Conservation (phyloP, 2,329 filamentous ascomycete species). For the Pseudocercospora cruenta region DNA sequence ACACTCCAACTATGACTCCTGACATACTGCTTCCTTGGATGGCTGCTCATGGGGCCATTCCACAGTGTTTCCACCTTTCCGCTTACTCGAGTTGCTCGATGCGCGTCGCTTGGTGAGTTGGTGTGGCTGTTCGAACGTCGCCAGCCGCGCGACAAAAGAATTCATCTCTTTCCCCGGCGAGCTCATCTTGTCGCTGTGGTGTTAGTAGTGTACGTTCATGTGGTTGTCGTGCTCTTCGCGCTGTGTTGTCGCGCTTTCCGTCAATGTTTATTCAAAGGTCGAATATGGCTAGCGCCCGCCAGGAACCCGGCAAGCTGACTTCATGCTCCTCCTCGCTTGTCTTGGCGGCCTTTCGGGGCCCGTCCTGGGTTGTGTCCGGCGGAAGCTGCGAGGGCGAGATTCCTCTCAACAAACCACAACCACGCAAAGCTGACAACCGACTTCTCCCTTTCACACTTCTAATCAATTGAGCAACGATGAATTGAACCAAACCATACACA, state of each 20-base stretch:
- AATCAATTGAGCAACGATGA: not conserved
- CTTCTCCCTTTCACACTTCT: not conserved
- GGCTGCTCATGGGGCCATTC: conserved; percentile 79
- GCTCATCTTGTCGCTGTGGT: conserved; percentile 31
- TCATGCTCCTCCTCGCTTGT: not conserved
- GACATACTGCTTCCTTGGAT: conserved; percentile 64
- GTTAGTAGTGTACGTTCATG: not conserved
- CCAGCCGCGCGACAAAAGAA: conserved; percentile 75
- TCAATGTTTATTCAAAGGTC: not conserved
- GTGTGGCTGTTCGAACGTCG: conserved; percentile 73
- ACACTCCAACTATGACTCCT: conserved; percentile 16
- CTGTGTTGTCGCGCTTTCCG: conserved; percentile 10
- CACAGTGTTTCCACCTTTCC: conserved; percentile 56
- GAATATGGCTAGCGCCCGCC: not conserved
- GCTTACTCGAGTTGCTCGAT: conserved; percentile 60
- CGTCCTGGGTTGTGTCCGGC: not conserved
- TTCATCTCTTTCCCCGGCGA: conserved; percentile 53
- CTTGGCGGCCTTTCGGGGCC: not conserved
- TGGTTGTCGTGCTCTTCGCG: not conserved
- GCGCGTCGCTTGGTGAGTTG: conserved; percentile 69
- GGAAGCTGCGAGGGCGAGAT: not conserved
- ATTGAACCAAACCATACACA: not conserved
- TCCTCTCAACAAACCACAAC: too few species aligned
- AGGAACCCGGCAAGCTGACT: not conserved
- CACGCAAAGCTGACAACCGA: not conserved